These are phyloP conservation scores for Cercospora sojina DNA, from an alignment of 2,329 filamentous ascomycete species.

Conservation along the genomic window DNA sequence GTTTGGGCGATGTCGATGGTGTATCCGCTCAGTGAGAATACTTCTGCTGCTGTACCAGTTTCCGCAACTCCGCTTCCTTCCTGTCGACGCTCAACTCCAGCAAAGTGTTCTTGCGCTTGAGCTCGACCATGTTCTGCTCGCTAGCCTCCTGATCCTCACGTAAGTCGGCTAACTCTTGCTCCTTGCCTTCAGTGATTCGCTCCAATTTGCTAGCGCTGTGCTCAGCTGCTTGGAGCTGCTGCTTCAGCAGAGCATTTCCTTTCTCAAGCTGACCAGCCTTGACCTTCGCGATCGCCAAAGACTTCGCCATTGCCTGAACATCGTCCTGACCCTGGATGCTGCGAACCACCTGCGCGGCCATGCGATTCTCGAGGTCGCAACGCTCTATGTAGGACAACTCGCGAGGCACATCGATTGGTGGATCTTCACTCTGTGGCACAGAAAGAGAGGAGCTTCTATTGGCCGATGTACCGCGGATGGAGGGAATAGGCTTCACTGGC, in stretches of 20 bases:
- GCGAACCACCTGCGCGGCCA: slow-evolving; percentile 13
- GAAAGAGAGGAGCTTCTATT: neutral
- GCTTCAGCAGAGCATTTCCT: slow-evolving; percentile 15
- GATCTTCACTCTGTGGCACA: neutral
- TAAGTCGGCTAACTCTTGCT: slow-evolving; percentile 2
- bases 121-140: neutral
- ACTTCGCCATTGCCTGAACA: slow-evolving; percentile 17
- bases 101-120: slow-evolving; percentile 11
- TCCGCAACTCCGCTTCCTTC: slow-evolving; percentile 1
- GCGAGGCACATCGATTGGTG: slow-evolving; percentile 17
- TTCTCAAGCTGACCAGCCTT: slow-evolving; percentile 17
- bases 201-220: slow-evolving; percentile 4
- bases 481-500: neutral
- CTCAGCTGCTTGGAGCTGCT: slow-evolving; percentile 1
- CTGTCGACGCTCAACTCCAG: slow-evolving; percentile 4
- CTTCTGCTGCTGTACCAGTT: neutral
- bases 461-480: neutral
- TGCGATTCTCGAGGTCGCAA: slow-evolving; percentile 19
- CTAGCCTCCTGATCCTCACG: neutral
- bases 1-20: too few species aligned
- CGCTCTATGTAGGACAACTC: slow-evolving; percentile 27
- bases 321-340: slow-evolving; percentile 19
- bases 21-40: neutral
- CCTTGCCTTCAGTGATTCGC: slow-evolving; percentile 1
- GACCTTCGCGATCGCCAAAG: slow-evolving; percentile 23